phyloP scores from a whole-genome alignment of 2,329 filamentous ascomycete species.

The Zymoseptoria ardabiliae region DNA sequence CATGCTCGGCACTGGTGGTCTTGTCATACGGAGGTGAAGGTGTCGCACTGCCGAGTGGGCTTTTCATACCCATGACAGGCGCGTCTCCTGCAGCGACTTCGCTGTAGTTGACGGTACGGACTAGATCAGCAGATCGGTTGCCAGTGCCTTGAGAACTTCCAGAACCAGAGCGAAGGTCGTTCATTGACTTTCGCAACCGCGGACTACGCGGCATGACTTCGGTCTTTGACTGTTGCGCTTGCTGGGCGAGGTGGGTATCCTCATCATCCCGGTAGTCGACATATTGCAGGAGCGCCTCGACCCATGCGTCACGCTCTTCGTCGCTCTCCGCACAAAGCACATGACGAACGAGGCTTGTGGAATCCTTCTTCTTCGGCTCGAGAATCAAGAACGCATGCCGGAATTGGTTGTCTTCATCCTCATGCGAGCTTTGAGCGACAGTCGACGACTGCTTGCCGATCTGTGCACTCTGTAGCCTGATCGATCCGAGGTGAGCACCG shows the following conservation, averaged over 20 bases:
- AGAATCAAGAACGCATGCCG: constrained; percentile 91
- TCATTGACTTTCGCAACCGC: constrained; percentile 32
- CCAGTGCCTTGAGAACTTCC: constrained; percentile 5
- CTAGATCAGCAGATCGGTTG: constrained; percentile 13
- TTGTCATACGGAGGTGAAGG: constrained; percentile 30
- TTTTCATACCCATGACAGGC: constrained; percentile 42
- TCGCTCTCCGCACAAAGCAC: constrained; percentile 95
- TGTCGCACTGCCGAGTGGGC: constrained; percentile 15
- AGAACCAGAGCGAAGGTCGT: constrained; percentile 24
- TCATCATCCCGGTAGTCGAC: constrained; percentile 66
- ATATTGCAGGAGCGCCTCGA: constrained; percentile 80
- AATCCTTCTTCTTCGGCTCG: constrained; percentile 95
- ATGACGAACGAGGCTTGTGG: constrained; percentile 77
- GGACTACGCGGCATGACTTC: constrained; percentile 26
- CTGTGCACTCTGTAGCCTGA: constrained; percentile 83
- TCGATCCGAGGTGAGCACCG: constrained; percentile 83
- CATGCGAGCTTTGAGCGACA: constrained; percentile 46
- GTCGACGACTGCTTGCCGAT: constrained; percentile 87
- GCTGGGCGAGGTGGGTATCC: constrained; percentile 32
- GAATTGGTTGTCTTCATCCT: constrained; percentile 87
- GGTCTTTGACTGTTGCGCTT: constrained; percentile 18
- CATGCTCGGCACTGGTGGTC: constrained; percentile 24
- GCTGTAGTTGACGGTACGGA: constrained; percentile 45
- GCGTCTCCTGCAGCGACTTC: constrained; percentile 52
- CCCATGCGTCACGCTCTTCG: constrained; percentile 85